These are phyloP conservation scores for Neonectria hederae DNA, from an alignment of 2,329 filamentous ascomycete species.

Conservation along the genomic window DNA sequence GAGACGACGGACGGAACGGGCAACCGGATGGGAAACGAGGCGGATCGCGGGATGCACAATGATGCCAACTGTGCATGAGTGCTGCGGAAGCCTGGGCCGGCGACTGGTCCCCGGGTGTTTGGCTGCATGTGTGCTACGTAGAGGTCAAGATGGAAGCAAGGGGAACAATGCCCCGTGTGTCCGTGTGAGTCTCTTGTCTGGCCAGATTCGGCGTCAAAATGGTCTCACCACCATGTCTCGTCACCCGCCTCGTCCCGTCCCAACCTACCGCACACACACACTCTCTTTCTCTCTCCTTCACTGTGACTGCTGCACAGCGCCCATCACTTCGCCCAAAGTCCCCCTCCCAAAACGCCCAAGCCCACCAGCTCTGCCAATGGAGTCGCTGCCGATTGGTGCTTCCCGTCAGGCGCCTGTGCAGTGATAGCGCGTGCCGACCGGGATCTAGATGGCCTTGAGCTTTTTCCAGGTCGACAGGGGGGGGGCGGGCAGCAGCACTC, in stretches of 20 bases:
- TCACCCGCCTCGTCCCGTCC: conserved; percentile 4
- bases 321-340: neutral
- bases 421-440: conserved; percentile 10
- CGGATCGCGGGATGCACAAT: conserved; percentile 10
- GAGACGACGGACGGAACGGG: no score
- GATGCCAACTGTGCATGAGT: conserved; percentile 14
- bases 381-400: conserved; percentile 37
- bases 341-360: neutral
- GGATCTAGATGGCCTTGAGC: neutral
- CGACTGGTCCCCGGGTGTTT: neutral
- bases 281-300: no score
- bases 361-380: conserved; percentile 9
- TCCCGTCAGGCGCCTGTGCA: conserved; percentile 42
- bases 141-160: neutral
- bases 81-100: neutral
- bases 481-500: no score
- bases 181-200: conserved; percentile 11
- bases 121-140: neutral
- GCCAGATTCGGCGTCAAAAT: conserved; percentile 29
- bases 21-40: neutral
- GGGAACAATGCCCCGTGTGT: neutral
- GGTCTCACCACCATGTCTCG: conserved; percentile 33
- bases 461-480: neutral
- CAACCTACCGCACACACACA: neutral
- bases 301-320: neutral